Base-by-base conservation (phyloP, 2,329 filamentous ascomycete species). In the Alternaria sp. region DNA sequence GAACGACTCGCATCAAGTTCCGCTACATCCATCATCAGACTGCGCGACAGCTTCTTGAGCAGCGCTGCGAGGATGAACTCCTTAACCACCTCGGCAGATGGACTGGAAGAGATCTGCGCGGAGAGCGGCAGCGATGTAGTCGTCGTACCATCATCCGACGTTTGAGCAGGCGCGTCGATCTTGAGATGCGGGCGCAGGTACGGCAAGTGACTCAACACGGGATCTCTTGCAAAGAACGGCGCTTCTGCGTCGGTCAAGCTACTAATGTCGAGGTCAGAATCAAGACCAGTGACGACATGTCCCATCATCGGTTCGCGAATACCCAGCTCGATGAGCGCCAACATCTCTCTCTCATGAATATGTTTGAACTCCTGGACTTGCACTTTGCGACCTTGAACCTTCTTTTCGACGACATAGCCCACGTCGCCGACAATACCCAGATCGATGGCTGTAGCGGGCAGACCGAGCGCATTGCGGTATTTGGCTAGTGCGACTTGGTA, bases 401-500 rank as follows among this genome's bases (percentile, higher is more conserved):
- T 32, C 15, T 69, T 67, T 9, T 74, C 72, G 0, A 63, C 65
- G 0, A 73, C 57, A 4, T 67, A 60, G 5, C 72, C 72, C 3
- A 65, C 63, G 3, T 61, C 65, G 13, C 36, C 19, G 12, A 74
- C 52, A 10, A 66, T 59, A 4, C 73, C 73, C 0, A 75, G 53
- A 15, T 72, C 66, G 8, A 75, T 57, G 0, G 68, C 57, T 6
- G 49, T 47, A 1, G 56, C 66, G 0, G 44, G 55, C 10, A 63
- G 30, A 4, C 67, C 67, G 1, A 32, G 46, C 0, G 30, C 8
- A 0, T 57, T 49, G 0, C 73, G 64, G 3, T 68, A 71, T 1
- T 58, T 45, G 0, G 69, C 72, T 1, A 77, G 63, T 0, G 65
- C 66, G 10, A 73, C 73, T 25, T 68, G 59, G 49, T 67, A 78